These are phyloP conservation scores for Daldinia grandis DNA, from an alignment of 495 filamentous ascomycete species.

Conservation along the genomic window DNA sequence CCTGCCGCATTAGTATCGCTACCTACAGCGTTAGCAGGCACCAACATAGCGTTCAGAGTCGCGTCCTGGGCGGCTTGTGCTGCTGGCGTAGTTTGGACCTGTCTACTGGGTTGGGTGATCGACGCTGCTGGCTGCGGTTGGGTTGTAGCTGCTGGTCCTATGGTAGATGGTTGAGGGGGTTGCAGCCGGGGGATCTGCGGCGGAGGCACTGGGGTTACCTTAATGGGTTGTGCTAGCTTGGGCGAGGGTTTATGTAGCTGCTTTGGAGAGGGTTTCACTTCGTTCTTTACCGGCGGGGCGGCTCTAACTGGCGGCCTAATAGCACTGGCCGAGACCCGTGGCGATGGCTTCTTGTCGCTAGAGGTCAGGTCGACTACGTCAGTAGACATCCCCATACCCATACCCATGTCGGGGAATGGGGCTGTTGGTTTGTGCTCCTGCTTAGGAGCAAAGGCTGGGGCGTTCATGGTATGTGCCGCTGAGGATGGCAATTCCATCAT, in stretches of 20 bases:
- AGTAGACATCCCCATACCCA: conserved; percentile 37
- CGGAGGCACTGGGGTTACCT: conserved; percentile 48
- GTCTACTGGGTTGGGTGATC: conserved; percentile 19
- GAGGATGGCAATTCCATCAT: conserved; percentile 50
- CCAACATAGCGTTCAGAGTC: conserved; percentile 24
- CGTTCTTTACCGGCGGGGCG: conserved; percentile 19
- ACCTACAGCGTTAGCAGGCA: conserved; percentile 23
- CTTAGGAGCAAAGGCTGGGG: conserved; percentile 36
- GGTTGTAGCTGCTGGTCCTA: conserved; percentile 22
- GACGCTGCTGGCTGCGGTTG: conserved; percentile 28
- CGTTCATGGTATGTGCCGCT: conserved; percentile 28
- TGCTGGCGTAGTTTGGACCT: conserved; percentile 21
- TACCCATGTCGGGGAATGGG: conserved; percentile 59
- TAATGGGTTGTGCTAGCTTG: conserved; percentile 38
- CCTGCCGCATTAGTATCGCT: conserved; percentile 9
- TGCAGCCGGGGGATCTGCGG: conserved; percentile 49
- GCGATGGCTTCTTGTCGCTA: conserved; percentile 43
- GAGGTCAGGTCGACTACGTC: conserved; percentile 42
- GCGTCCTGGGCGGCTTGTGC: conserved; percentile 29
- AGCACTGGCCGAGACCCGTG: conserved; percentile 25
- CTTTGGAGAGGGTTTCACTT: conserved; percentile 43
- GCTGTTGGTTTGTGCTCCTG: conserved; percentile 52
- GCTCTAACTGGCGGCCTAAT: conserved; percentile 28
- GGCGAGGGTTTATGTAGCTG: conserved; percentile 39
- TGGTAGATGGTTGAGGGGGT: conserved; percentile 21